A percentile compares a stretch with the other conserved stretches of the same genome.
Conservation (phyloP, 192 early-diverging fungal species). For the Coemansia sp. region DNA sequence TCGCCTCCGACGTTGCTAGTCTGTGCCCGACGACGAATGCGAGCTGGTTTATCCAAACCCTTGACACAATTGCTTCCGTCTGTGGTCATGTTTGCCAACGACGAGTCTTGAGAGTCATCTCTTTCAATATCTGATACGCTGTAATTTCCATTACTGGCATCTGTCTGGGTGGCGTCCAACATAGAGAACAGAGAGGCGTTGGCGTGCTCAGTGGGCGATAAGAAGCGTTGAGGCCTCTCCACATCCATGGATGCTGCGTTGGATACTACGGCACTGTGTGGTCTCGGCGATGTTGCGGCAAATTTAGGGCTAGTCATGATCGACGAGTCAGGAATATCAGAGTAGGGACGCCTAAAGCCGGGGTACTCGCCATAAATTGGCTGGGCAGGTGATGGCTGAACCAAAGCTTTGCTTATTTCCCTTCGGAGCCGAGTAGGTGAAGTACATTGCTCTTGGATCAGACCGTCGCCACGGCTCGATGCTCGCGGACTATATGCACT, state of each 20-base stretch:
- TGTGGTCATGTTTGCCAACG: neutral
- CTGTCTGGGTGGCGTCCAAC: constrained; percentile 20
- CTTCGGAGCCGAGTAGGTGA: neutral
- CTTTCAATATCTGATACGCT: neutral
- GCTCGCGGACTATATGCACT: neutral
- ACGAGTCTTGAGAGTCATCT: neutral
- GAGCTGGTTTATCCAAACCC: constrained; percentile 18
- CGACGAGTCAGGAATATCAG: neutral
- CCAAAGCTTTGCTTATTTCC: constrained; percentile 1
- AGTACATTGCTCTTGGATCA: neutral
- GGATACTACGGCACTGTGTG: neutral
- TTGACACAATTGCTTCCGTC: neutral
- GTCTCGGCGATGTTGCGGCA: neutral
- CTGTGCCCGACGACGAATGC: constrained; percentile 42
- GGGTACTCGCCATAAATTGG: neutral
- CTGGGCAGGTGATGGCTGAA: neutral
- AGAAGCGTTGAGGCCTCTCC: constrained; percentile 5
- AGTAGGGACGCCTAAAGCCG: neutral
- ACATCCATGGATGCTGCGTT: neutral
- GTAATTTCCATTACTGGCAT: neutral
- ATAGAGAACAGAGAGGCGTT: constrained; percentile 47
- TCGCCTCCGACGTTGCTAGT: constrained; percentile 12
- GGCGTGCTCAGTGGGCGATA: constrained; percentile 34
- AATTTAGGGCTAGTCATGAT: neutral
- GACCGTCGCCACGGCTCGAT: neutral